Evolutionary conservation across 2,329 filamentous ascomycete species (phyloP).

Genomic region (Sarocladium strictum): DNA sequence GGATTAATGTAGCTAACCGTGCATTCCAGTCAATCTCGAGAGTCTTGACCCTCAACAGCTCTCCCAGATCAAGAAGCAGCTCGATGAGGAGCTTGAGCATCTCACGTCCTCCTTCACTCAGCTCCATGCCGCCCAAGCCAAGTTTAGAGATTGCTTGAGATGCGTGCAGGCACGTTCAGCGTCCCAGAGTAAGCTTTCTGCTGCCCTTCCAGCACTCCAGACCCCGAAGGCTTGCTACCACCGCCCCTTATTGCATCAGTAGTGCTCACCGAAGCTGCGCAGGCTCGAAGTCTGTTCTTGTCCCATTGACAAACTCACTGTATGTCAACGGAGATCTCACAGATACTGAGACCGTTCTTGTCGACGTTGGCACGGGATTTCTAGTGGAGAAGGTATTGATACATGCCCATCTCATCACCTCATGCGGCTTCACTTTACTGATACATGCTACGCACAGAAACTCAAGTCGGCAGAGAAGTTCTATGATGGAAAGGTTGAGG

Average conservation of each 20-base stretch:
- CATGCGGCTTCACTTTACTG: neutral
- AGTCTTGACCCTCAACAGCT: conserved; percentile 80
- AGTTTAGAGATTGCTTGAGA: conserved; percentile 84
- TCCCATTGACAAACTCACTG: conserved; percentile 90
- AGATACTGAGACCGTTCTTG: conserved; percentile 70
- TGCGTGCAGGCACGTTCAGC: conserved; percentile 52
- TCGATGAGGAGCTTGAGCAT: conserved; percentile 94
- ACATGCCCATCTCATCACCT: neutral
- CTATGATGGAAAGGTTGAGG: conserved; percentile 50
- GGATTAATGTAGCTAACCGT: neutral
- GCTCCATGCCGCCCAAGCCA: conserved; percentile 80
- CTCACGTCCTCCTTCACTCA: conserved; percentile 85
- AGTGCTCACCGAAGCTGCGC: neutral
- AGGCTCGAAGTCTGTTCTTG: conserved; percentile 59
- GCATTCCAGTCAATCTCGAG: conserved; percentile 53
- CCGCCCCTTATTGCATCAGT: neutral
- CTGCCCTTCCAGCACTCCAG: neutral
- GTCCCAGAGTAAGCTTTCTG: conserved; percentile 11
- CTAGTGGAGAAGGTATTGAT: conserved; percentile 77
- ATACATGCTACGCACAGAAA: conserved; percentile 28
- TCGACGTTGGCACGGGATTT: conserved; percentile 91
- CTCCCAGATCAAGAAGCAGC: conserved; percentile 86
- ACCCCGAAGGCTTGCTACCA: neutral
- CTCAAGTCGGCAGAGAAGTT: conserved; percentile 48
- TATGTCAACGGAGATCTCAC: conserved; percentile 84